Percentiles rank a stretch among this genome's conserved stretches.
phyloP scores from a whole-genome alignment of 2,329 filamentous ascomycete genomes.

The Colletotrichum destructivum region DNA sequence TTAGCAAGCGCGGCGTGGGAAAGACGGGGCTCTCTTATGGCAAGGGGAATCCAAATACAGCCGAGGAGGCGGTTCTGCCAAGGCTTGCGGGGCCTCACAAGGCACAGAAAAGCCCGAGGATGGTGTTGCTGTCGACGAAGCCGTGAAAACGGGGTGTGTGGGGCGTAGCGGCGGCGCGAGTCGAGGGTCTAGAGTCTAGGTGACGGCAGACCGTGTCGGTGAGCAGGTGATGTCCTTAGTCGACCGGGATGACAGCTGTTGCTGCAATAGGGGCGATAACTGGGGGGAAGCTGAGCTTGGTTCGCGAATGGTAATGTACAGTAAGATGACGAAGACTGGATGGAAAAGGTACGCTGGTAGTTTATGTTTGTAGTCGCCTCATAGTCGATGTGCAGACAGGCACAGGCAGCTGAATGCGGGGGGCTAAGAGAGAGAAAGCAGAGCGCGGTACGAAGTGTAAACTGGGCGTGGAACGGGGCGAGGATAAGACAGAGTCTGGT shows the following conservation, averaged over 20 bases:
- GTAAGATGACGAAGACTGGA: neutral
- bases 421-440: neutral
- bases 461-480: conserved; percentile 14
- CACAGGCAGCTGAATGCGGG: conserved; percentile 20
- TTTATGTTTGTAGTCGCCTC: neutral
- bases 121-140: conserved; percentile 34
- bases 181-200: conserved; percentile 15
- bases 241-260: conserved; percentile 24
- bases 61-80: conserved; percentile 37
- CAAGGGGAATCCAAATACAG: neutral
- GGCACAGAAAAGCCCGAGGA: conserved; percentile 29
- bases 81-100: conserved; percentile 37
- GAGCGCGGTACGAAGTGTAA: neutral
- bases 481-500: conserved; percentile 25
- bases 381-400: too few species aligned
- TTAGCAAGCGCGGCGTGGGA: conserved; percentile 9
- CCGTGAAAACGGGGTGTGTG: conserved; percentile 25
- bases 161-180: conserved; percentile 25
- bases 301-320: conserved; percentile 2
- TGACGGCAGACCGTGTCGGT: conserved; percentile 23
- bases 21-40: conserved; percentile 29
- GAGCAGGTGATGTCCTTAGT: conserved; percentile 37
- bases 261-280: neutral
- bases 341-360: neutral
- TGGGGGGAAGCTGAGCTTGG: conserved; percentile 21